Conservation (phyloP, 2,329 filamentous ascomycete species). For the Botrytis byssoidea region DNA sequence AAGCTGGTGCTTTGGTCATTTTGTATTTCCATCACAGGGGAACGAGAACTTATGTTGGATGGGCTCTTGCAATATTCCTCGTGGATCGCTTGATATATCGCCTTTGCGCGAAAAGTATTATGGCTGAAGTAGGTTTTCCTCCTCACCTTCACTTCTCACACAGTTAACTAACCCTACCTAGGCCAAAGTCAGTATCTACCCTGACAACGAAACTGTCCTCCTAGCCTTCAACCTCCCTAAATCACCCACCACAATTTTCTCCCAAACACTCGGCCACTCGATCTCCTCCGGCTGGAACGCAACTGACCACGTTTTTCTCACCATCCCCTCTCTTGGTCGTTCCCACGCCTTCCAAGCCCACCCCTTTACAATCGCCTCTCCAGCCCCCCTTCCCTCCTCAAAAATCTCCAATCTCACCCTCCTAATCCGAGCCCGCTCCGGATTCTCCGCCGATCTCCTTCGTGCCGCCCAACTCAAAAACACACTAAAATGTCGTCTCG, state of each 20-base stretch:
- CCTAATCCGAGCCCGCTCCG: constrained; percentile 57
- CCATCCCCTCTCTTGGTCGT: constrained; percentile 53
- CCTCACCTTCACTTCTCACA: too few species aligned
- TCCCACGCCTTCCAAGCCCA: constrained; percentile 59
- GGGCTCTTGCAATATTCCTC: constrained; percentile 38
- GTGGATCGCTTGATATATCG: constrained; percentile 50
- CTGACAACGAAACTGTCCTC: constrained; percentile 56
- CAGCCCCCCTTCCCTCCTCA: constrained; percentile 45
- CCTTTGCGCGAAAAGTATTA: constrained; percentile 50
- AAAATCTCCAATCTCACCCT: constrained; percentile 54
- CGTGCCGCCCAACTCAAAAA: constrained; percentile 47
- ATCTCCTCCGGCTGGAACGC: constrained; percentile 56
- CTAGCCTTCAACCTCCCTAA: constrained; percentile 38
- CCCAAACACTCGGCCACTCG: constrained; percentile 35
- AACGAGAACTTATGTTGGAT: constrained; percentile 52
- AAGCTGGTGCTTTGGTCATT: constrained; percentile 53
- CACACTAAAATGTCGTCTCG: constrained; percentile 51
- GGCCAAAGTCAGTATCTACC: constrained; percentile 48
- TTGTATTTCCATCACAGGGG: constrained; percentile 59
- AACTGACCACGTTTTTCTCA: constrained; percentile 63
- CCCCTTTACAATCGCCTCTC: constrained; percentile 65
- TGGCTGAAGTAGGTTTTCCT: constrained; percentile 44
- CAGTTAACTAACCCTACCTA: background rate
- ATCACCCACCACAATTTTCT: constrained; percentile 16
- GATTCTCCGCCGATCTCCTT: constrained; percentile 58